Evolutionary conservation across 2,329 filamentous ascomycete species (phyloP).

Genomic region (Triangularia verruculosa): DNA sequence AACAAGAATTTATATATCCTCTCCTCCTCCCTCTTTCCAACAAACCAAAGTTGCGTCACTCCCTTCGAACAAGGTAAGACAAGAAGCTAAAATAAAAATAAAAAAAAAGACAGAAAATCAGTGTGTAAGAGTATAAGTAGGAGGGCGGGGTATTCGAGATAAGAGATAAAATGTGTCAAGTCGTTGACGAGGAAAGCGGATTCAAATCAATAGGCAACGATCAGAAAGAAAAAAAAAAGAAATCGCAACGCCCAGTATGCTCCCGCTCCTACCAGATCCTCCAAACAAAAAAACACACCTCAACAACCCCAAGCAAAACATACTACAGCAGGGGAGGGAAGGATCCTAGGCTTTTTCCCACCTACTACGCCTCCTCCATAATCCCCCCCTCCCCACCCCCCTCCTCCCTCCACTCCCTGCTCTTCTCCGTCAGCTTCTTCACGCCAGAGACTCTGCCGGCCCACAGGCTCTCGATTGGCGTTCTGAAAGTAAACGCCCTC

Average conservation of each 20-base stretch:
- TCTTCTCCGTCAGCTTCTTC: conserved; percentile 75
- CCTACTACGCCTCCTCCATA: conserved; percentile 53
- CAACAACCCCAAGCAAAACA: background rate
- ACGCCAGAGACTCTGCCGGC: conserved; percentile 78
- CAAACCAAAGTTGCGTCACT: background rate
- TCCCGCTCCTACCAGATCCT: background rate
- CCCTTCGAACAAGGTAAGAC: background rate
- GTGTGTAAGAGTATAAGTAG: background rate
- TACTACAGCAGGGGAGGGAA: background rate
- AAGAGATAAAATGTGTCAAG: background rate
- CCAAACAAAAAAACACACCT: background rate
- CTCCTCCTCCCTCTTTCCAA: background rate
- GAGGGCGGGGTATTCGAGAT: background rate
- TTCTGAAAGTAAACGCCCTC: conserved; percentile 88
- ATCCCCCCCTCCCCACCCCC: conserved; percentile 69
- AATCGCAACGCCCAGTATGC: background rate
- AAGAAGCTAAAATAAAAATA: background rate
- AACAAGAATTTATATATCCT: background rate
- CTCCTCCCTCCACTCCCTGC: conserved; percentile 87
- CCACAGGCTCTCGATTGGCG: conserved; percentile 86
- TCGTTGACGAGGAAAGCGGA: too few relatives aligned
- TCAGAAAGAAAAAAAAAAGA: conserved; percentile 4
- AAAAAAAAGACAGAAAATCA: background rate
- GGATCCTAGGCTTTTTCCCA: background rate
- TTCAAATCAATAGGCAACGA: background rate